Conservation (phyloP, 176 grass and related monocot species). For the Carex parvula region DNA sequence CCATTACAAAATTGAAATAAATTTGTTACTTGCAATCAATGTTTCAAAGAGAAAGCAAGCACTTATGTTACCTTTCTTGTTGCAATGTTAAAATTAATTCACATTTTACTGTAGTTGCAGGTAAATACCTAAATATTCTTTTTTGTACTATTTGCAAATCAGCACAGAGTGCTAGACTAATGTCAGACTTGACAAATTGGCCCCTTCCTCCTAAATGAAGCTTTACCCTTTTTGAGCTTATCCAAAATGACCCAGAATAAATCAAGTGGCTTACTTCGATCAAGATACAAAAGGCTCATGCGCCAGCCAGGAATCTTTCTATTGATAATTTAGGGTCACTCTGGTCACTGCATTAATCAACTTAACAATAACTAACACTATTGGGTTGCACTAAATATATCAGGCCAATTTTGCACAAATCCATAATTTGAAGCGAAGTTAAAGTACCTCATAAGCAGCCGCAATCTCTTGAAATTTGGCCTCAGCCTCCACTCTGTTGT, state of each 20-base stretch:
- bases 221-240: neutral
- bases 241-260: neutral
- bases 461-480: conserved; percentile 92
- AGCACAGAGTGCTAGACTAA: neutral
- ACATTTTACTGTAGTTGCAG: neutral
- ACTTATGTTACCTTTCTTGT: neutral
- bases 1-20: neutral
- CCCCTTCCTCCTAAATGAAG: neutral
- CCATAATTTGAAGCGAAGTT: neutral
- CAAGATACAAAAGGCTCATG: neutral
- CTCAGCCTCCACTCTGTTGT: conserved; percentile 88
- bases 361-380: neutral
- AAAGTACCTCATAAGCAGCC: conserved; percentile 80
- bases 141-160: neutral
- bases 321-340: neutral
- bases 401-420: neutral
- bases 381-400: neutral
- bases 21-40: neutral
- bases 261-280: neutral
- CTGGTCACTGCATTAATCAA: neutral
- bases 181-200: neutral
- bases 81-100: neutral
- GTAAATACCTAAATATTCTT: neutral
- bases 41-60: neutral
- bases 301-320: neutral